Base-by-base conservation (phyloP, 805 yeast species). In the Sugiyamaella mastotermitis region DNA sequence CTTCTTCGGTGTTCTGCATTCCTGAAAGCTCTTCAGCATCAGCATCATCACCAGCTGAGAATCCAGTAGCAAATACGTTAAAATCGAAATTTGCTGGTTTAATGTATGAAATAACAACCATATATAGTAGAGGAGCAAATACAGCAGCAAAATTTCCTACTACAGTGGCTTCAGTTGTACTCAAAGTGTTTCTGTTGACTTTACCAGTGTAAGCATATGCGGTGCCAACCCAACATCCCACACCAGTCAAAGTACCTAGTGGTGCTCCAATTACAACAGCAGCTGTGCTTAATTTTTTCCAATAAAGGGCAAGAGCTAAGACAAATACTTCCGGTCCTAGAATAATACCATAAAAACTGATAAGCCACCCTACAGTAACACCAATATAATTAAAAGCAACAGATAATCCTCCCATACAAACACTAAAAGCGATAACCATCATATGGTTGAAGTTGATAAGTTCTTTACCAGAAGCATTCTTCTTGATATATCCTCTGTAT, bases 271-370 rank as follows among this genome's bases (percentile, higher is more conserved):
- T 63, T 15, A 75, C 69, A 4, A 84, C 94, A 3, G 94, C 90
- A 24, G 68, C 58, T 32, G 58, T 58, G 56, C 81, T 86, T 61
- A 80, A 83, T 33, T 71, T 57, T 10, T 48, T 41, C 64, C 85
- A 82, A 46, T 83, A 70, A 42, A 86, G 61, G 0, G 92, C 78
- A 48, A 81, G 59, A 4, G 80, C 73, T 10, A 82, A 73, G 1
- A 95, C 94, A 33, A 83, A 61, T 4, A 86, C 95, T 16, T 18
- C 37, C 16, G 41, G 41, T 4, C 88, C 81, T 43, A 87, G 82
- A 32, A 87, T 80, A 41, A 86, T 76, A 40, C 96, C 96, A 92
- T 84, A 84, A 47, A 86, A 62, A 55, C 83, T 85, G 59, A 85
- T 83, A 26, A 87, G 67, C 62, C 80, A 87, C 19, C 95, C 95